phyloP scores from a whole-genome alignment of 176 grass and related monocot species.

The Oryza meridionalis region DNA sequence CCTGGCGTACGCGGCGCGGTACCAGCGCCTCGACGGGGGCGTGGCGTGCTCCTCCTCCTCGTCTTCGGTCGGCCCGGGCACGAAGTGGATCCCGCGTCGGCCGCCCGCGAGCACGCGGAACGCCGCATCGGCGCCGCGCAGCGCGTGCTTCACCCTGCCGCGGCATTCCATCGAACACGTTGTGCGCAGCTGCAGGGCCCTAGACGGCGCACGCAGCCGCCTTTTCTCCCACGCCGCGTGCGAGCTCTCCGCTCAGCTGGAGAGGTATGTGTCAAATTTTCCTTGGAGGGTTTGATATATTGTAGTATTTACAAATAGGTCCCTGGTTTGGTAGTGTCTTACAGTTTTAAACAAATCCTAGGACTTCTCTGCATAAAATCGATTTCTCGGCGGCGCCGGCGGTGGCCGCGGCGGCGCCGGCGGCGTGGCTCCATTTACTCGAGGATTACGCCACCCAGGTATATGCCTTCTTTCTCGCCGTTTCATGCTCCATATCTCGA shows the following conservation, averaged over 20 bases:
- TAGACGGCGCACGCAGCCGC: background rate
- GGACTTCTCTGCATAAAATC: too few relatives aligned
- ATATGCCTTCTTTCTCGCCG: background rate
- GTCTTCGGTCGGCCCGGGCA: background rate
- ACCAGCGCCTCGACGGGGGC: slow-evolving; percentile 56
- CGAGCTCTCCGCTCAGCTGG: too few relatives aligned
- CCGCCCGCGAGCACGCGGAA: background rate
- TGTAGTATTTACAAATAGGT: too few relatives aligned
- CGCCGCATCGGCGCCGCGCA: background rate
- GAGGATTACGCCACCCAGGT: background rate
- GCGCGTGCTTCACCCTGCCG: background rate
- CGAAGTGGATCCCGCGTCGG: slow-evolving; percentile 36
- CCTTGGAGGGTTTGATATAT: too few relatives aligned
- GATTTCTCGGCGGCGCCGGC: too few relatives aligned
- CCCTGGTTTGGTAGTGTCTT: too few relatives aligned
- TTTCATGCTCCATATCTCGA: background rate
- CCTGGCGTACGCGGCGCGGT: slow-evolving; percentile 61
- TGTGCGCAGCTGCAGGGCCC: background rate
- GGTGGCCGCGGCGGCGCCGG: too few relatives aligned
- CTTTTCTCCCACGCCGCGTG: too few relatives aligned
- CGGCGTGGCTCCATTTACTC: background rate
- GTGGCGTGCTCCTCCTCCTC: slow-evolving; percentile 35
- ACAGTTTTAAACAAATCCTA: too few relatives aligned
- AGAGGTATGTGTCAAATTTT: too few relatives aligned
- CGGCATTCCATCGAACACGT: slow-evolving; percentile 63